Percentiles rank a stretch among this genome's conserved stretches.
phyloP scores from a whole-genome alignment of 2,329 filamentous ascomycete genomes.

The Paecilomyces variotii region DNA sequence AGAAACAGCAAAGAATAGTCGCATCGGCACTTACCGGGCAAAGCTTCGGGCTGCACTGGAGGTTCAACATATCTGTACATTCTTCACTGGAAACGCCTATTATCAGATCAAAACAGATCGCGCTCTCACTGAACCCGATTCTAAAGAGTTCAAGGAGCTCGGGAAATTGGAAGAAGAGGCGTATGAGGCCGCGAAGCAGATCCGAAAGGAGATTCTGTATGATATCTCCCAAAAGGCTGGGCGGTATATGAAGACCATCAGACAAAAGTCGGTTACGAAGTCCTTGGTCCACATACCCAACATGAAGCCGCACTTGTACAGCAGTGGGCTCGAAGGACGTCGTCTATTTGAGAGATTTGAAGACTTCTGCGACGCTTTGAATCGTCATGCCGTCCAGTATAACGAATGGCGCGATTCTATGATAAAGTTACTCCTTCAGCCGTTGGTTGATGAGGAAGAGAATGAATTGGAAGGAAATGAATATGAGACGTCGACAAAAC shows the following conservation, averaged over 20 bases:
- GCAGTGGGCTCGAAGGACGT: constrained; percentile 65
- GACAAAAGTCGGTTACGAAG: constrained; percentile 44
- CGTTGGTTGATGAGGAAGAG: constrained; percentile 76
- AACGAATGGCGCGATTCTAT: constrained; percentile 68
- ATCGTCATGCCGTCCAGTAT: constrained; percentile 63
- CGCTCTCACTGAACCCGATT: constrained; percentile 56
- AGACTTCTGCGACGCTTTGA: constrained; percentile 56
- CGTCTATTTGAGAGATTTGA: constrained; percentile 60
- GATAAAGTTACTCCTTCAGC: constrained; percentile 61
- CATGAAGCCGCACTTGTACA: constrained; percentile 44
- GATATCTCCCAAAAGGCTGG: constrained; percentile 53
- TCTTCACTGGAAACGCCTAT: constrained; percentile 76
- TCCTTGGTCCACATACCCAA: constrained; percentile 57
- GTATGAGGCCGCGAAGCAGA: constrained; percentile 69
- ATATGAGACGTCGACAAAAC: constrained; percentile 76
- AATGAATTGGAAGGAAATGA: constrained; percentile 81
- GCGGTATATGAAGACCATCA: constrained; percentile 56
- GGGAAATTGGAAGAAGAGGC: constrained; percentile 63
- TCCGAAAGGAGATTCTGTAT: constrained; percentile 69
- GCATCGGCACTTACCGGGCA: constrained; percentile 53
- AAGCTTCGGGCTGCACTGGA: constrained; percentile 67
- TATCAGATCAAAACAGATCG: constrained; percentile 73
- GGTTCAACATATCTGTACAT: constrained; percentile 70
- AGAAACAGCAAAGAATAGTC: constrained; percentile 34
- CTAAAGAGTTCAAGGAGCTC: constrained; percentile 56